Conservation (phyloP, 2,329 filamentous ascomycete species). For the Fusarium lyarnte region DNA sequence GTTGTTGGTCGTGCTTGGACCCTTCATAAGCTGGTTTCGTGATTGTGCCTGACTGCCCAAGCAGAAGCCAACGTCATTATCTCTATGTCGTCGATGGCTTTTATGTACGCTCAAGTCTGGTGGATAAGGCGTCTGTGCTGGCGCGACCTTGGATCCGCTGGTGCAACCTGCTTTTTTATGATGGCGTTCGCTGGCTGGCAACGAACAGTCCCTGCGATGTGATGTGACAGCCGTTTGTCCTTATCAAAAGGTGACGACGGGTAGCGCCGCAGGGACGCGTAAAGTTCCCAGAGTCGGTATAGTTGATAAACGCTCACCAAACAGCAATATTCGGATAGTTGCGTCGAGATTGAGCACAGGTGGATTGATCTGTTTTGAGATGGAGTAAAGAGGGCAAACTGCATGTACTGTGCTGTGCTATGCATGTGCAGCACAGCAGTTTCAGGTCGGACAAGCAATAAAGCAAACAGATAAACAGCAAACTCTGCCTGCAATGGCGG, state of each 20-base stretch:
- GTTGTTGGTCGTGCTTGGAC: background rate
- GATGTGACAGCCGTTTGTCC: background rate
- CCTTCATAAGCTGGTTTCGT: conserved; percentile 2
- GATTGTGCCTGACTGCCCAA: background rate
- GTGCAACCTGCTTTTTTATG: conserved; percentile 1
- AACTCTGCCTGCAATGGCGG: conserved; percentile 14
- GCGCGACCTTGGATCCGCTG: conserved; percentile 1
- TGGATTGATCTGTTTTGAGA: conserved; percentile 11
- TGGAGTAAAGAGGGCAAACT: conserved; percentile 21
- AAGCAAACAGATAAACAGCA: background rate
- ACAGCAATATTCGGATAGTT: conserved; percentile 6
- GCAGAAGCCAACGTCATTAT: conserved; percentile 15
- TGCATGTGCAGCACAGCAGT: conserved; percentile 20
- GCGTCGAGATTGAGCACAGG: conserved; percentile 24
- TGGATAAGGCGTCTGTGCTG: background rate
- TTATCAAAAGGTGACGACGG: conserved; percentile 9
- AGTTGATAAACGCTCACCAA: conserved; percentile 11
- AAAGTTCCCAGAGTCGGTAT: background rate
- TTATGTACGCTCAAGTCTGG: background rate
- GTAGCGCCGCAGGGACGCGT: conserved; percentile 12
- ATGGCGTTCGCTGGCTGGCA: conserved; percentile 8
- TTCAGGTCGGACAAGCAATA: conserved; percentile 31
- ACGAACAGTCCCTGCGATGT: background rate
- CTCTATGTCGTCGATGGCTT: conserved; percentile 22
- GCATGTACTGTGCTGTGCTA: background rate